Evolutionary conservation across 2,329 filamentous ascomycete species (phyloP), one percentile per base, ranked within the genome.

Genomic region (Diaporthe amygdali): DNA sequence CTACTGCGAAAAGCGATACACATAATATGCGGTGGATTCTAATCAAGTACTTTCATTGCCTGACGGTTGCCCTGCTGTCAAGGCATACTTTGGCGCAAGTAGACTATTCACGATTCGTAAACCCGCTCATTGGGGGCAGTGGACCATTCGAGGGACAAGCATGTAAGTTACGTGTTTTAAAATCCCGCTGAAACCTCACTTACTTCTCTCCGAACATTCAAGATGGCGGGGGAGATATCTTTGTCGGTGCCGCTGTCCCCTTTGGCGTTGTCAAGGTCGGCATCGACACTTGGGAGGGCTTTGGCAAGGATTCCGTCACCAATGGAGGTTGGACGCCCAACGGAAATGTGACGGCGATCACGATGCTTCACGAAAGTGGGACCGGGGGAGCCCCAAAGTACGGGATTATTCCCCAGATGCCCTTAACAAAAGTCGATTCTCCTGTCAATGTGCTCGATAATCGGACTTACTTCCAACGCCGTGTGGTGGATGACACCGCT

Each of bases 341-440:
- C 54, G 85, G 85, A 2, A 81, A 83, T 20, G 84, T 87, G 3
- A 86, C 84, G 0, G 86, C 81, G 3, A 84, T 87, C 73, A 85
- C 83, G 25, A 84, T 88, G 84, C 83, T 88, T 78, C 87, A 89
- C 70, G 87, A 88, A 72, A 84, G 83, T 67, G 88, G 88, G 0
- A 91, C 88, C 0, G 89, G 89, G 17, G 89, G 89, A 1, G 85
- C 84, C 12, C 87, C 89, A 0, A 90, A 89, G 70, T 91, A 90
- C 70, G 89, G 88, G 0, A 81, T 89, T 5, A 83, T 87, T 44
- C 81, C 85, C 0, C 86, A 87, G 71, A 81, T 87, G 77, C 86
- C 85, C 0, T 77, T 87, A 10, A 79, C 78, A 3, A 79, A 74
- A 1, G 72, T 86, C 2, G 83, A 84, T 0, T 77, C 79, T 7